These are phyloP conservation scores for Lentinula novae-zelandiae DNA, from an alignment of 1,284 basidiomycete species.

Conservation along the genomic window DNA sequence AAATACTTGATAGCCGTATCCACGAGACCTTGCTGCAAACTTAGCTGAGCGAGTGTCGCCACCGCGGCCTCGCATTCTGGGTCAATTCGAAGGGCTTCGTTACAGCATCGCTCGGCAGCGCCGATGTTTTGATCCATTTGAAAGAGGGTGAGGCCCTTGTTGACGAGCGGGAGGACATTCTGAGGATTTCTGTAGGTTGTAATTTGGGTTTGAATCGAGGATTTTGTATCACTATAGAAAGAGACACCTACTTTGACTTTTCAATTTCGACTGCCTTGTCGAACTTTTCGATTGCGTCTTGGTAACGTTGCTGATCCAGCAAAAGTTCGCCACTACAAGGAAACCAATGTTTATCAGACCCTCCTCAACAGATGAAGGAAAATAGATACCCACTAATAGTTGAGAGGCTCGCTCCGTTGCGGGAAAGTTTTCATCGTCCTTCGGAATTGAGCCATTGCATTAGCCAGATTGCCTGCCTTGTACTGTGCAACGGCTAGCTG, in stretches of 20 bases:
- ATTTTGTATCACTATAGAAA: neutral
- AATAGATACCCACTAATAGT: slow-evolving; percentile 75
- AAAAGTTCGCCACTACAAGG: slow-evolving; percentile 84
- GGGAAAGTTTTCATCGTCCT: slow-evolving; percentile 81
- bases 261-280: slow-evolving; percentile 92
- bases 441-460: slow-evolving; percentile 89
- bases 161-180: slow-evolving; percentile 93
- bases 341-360: neutral
- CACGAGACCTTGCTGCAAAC: slow-evolving; percentile 89
- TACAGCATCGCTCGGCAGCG: slow-evolving; percentile 82
- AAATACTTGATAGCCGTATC: slow-evolving; percentile 89
- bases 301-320: slow-evolving; percentile 88
- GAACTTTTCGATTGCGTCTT: slow-evolving; percentile 94
- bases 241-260: slow-evolving; percentile 55
- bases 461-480: slow-evolving; percentile 78
- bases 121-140: slow-evolving; percentile 93
- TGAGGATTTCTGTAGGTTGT: slow-evolving; percentile 44
- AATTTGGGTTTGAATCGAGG: slow-evolving; percentile 4
- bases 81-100: slow-evolving; percentile 86
- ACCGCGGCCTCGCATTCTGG: slow-evolving; percentile 96
- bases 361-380: neutral
- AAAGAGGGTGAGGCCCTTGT: slow-evolving; percentile 95
- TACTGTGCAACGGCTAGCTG: slow-evolving; percentile 98
- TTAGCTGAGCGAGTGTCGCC: slow-evolving; percentile 92
- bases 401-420: slow-evolving; percentile 79